These are phyloP conservation scores for Neohortaea acidophila DNA, from an alignment of 495 filamentous ascomycete genomes.

Conservation along the genomic window DNA sequence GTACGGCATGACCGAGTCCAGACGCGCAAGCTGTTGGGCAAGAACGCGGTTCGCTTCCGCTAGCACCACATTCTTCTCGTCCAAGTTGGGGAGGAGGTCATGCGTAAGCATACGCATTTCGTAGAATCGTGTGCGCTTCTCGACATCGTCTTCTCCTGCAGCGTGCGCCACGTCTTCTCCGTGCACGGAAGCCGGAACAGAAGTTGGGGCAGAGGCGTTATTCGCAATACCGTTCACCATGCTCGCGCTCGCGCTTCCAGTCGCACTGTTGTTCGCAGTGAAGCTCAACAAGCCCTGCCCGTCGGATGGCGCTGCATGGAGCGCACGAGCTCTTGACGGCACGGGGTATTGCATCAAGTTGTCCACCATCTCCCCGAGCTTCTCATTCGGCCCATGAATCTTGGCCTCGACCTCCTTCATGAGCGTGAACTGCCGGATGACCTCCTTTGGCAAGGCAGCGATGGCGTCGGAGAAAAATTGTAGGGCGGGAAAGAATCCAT, in stretches of 20 bases:
- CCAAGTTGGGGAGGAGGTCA: constrained; percentile 69
- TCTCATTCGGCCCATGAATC: constrained; percentile 57
- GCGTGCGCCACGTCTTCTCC: constrained; percentile 12
- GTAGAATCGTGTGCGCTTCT: constrained; percentile 20
- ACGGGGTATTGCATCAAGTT: constrained; percentile 38
- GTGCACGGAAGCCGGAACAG: constrained; percentile 2
- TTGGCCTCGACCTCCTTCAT: constrained; percentile 97
- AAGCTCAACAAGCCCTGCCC: constrained; percentile 11
- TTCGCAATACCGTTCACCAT: constrained; percentile 18
- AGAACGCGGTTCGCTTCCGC: constrained; percentile 77
- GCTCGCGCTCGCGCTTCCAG: constrained; percentile 20
- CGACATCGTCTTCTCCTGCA: constrained; percentile 10
- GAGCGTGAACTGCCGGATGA: constrained; percentile 83
- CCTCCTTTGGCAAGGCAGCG: constrained; percentile 82
- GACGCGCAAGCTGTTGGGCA: constrained; percentile 65
- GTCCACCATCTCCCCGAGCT: constrained; percentile 54
- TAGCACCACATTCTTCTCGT: constrained; percentile 95
- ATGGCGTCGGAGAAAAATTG: constrained; percentile 90
- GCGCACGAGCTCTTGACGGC: constrained; percentile 1
- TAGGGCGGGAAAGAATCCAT: constrained; percentile 75
- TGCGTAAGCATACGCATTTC: constrained; percentile 26
- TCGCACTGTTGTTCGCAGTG: constrained; percentile 18
- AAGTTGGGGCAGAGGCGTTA: neutral
- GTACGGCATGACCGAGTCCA: constrained; percentile 70
- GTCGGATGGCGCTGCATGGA: neutral